phyloP scores from a whole-genome alignment of 2,329 filamentous ascomycete species.

The Canariomyces notabilis region DNA sequence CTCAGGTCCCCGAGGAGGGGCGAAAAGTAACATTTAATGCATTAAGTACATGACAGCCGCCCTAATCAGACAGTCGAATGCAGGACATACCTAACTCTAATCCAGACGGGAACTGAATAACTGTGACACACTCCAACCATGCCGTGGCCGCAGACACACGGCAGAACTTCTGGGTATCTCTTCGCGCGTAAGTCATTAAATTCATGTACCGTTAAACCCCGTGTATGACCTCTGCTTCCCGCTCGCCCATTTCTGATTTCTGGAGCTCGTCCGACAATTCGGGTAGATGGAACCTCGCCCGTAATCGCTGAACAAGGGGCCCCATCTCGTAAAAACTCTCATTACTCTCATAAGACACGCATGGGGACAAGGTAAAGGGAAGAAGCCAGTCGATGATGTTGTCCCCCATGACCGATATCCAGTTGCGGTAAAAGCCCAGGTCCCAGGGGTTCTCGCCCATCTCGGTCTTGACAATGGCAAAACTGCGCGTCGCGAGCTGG shows the following conservation, averaged over 20 bases:
- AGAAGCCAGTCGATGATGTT: constrained; percentile 71
- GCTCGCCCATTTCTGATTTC: too few species aligned
- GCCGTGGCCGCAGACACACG: too few species aligned
- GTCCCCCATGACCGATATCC: constrained; percentile 73
- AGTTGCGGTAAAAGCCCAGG: constrained; percentile 64
- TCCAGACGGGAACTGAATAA: too few species aligned
- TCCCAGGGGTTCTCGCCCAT: constrained; percentile 84
- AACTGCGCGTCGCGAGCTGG: constrained; percentile 55
- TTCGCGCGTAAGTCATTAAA: not conserved
- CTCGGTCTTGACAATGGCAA: constrained; percentile 71
- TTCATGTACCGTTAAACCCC: too few species aligned
- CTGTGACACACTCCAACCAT: too few species aligned
- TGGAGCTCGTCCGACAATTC: constrained; percentile 11
- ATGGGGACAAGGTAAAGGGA: constrained; percentile 70
- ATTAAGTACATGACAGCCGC: too few species aligned
- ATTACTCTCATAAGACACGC: constrained; percentile 59
- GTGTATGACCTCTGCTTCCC: constrained; percentile 4
- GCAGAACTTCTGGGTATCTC: not conserved
- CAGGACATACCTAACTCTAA: too few species aligned
- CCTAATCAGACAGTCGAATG: too few species aligned
- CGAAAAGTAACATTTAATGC: too few species aligned
- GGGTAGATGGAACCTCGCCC: constrained; percentile 38
- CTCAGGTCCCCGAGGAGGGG: too few species aligned
- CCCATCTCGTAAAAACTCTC: constrained; percentile 67
- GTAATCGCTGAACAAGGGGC: constrained; percentile 53